Conservation (phyloP, 177 flowering plant species). For the Tripterygium wilfordii region DNA sequence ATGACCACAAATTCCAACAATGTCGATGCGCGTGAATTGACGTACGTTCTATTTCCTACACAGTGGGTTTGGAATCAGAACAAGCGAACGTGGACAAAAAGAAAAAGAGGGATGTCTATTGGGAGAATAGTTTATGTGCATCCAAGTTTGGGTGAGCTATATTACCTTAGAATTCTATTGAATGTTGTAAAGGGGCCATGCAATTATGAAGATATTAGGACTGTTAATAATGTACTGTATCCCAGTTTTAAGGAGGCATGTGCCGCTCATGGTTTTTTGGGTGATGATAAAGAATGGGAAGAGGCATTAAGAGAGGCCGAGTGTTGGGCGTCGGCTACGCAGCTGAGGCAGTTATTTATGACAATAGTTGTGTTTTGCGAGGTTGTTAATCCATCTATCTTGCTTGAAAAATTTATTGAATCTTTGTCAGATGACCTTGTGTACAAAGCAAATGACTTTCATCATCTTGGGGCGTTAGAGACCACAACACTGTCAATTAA, state of each 20-base stretch:
- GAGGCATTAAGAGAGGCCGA: not conserved
- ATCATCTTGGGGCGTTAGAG: too few relatives aligned
- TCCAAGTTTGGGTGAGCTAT: slow-evolving; percentile 1
- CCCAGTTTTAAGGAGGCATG: slow-evolving; percentile 1
- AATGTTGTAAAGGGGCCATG: slow-evolving; percentile 5
- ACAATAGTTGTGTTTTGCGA: too few relatives aligned
- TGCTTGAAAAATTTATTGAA: too few relatives aligned
- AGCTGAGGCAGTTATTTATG: slow-evolving; percentile 1
- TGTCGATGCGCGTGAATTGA: not conserved
- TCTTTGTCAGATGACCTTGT: too few relatives aligned
- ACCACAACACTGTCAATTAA: too few relatives aligned
- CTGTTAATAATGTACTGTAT: not conserved
- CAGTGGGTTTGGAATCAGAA: slow-evolving; percentile 1
- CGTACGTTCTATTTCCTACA: slow-evolving; percentile 6
- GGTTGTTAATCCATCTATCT: too few relatives aligned
- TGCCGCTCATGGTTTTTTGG: not conserved
- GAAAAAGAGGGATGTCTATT: not conserved
- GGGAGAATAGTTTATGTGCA: not conserved
- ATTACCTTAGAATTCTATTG: slow-evolving; percentile 3
- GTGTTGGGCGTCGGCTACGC: not conserved
- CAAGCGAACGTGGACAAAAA: not conserved
- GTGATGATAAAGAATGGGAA: not conserved
- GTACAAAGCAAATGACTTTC: too few relatives aligned
- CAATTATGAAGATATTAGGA: slow-evolving; percentile 1
- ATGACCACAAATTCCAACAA: not conserved